Base-by-base conservation (phyloP, 306 rosid species). In the Trifolium fragiferum region DNA sequence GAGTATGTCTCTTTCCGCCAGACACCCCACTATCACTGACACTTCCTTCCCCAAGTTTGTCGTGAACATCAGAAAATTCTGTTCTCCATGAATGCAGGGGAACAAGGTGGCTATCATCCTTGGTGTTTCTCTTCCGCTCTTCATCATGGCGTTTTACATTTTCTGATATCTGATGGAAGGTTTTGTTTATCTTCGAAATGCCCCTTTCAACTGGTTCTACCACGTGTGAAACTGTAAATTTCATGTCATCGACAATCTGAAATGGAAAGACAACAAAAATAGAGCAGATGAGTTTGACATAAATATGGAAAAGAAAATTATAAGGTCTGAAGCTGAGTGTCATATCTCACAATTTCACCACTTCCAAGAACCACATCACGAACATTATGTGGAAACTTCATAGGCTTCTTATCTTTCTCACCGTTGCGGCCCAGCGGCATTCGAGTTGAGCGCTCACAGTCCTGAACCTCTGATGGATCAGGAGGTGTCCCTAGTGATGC, bases 211-310 rank as follows among this genome's bases (percentile, higher is more conserved):
- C 97, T 21, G 98, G 99, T 80, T 95, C 96, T 38, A 92, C 98
- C 54, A 92, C 98, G 10, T 92, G 99, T 1, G 98, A 87, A 37
- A 95, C 97, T 46, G 99, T 95, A 51, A 86, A 95, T 76, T 82
- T 95, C 99, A 95, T 90, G 96, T 95, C 99, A 71, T 95, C 99
- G 20, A 90, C 99, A 75, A 95, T 95, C 99, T 95, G 90, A 73
- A 74, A 74, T 14, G 40, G 23, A 10, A 54, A 47, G 66, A 74
- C 23, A 66, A 50, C 71, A 84, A 67, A 68, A 54, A 84, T 64
- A 76, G 27, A 8, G 14, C 47, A 40, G 7, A 30, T 55, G 51
- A 84, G 78, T 51, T 50, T 72, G 20, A 64, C 40, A 50, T 30
- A 32, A 55, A 41, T 18, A 47, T 6, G 32, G 7, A 14, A 5